Conservation (phyloP, 169 alveolate genomes). For the Cryptosporidium ubiquitum region DNA sequence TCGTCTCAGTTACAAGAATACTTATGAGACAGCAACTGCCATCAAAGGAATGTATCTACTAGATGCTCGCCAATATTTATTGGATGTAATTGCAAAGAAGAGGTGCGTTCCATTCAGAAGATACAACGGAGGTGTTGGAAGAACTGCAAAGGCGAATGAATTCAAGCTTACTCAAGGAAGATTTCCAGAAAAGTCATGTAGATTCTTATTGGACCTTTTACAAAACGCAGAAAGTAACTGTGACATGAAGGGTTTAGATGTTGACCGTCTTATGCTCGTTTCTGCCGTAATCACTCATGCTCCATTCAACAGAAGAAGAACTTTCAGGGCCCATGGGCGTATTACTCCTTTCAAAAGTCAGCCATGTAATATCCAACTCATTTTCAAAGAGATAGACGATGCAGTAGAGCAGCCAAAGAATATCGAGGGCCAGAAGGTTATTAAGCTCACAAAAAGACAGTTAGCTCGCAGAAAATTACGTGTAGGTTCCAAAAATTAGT, state of each 20-base stretch:
- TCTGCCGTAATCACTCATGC: slow-evolving; percentile 96
- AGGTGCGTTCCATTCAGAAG: slow-evolving; percentile 96
- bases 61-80: slow-evolving; percentile 92
- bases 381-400: slow-evolving; percentile 86
- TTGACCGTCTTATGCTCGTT: slow-evolving; percentile 88
- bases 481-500: slow-evolving; percentile 60
- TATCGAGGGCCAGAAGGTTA: slow-evolving; percentile 77
- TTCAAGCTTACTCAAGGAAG: slow-evolving; percentile 96
- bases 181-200: slow-evolving; percentile 97
- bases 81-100: slow-evolving; percentile 95
- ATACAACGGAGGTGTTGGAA: slow-evolving; percentile 96
- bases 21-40: slow-evolving; percentile 96
- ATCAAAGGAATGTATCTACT: slow-evolving; percentile 93
- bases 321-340: slow-evolving; percentile 99
- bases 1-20: slow-evolving; percentile 95
- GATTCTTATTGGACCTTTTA: slow-evolving; percentile 90
- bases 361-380: slow-evolving; percentile 91
- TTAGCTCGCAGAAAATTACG: slow-evolving; percentile 84
- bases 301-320: slow-evolving; percentile 96
- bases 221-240: slow-evolving; percentile 95
- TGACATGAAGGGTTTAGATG: slow-evolving; percentile 94
- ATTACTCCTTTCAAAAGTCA: slow-evolving; percentile 92
- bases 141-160: slow-evolving; percentile 96
- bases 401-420: slow-evolving; percentile 83
- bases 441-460: slow-evolving; percentile 84